Conservation (phyloP, 352 stramenopile genomes). For the Phytophthora rubi region DNA sequence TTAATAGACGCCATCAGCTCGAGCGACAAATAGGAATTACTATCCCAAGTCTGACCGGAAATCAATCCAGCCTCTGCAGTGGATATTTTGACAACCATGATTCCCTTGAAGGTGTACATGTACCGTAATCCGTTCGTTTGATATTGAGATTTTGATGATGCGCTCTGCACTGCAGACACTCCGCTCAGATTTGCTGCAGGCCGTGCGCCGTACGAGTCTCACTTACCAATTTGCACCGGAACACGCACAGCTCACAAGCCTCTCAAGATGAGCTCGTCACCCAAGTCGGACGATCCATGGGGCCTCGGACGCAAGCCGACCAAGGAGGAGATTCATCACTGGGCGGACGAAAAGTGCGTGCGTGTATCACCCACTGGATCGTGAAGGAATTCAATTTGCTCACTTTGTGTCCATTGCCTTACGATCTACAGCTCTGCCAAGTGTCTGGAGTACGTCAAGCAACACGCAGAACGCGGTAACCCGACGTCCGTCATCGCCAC, state of each 20-base stretch:
- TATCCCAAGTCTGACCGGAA: background rate
- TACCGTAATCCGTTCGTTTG: background rate
- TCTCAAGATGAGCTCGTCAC: conserved; percentile 15
- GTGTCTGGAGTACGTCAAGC: conserved; percentile 48
- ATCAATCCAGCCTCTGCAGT: background rate
- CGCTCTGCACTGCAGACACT: background rate
- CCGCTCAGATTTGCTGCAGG: background rate
- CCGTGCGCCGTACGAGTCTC: background rate
- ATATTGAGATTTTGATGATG: conserved; percentile 2
- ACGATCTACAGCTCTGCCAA: conserved; percentile 31
- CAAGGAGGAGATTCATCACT: conserved; percentile 17
- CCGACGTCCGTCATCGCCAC: conserved; percentile 38
- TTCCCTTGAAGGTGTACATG: background rate
- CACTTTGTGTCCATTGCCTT: background rate
- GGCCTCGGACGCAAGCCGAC: conserved; percentile 19
- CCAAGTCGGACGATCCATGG: conserved; percentile 12
- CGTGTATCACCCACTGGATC: background rate
- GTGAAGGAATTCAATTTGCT: background rate
- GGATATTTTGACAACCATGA: background rate
- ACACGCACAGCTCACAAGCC: background rate
- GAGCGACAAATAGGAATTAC: background rate
- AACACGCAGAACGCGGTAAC: conserved; percentile 42
- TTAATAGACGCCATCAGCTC: background rate
- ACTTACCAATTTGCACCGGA: conserved; percentile 18
- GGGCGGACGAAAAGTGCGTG: conserved; percentile 23